These are phyloP conservation scores for Vitrella brassicaformis DNA, from an alignment of 73 alveolate genomes.

Conservation along the genomic window DNA sequence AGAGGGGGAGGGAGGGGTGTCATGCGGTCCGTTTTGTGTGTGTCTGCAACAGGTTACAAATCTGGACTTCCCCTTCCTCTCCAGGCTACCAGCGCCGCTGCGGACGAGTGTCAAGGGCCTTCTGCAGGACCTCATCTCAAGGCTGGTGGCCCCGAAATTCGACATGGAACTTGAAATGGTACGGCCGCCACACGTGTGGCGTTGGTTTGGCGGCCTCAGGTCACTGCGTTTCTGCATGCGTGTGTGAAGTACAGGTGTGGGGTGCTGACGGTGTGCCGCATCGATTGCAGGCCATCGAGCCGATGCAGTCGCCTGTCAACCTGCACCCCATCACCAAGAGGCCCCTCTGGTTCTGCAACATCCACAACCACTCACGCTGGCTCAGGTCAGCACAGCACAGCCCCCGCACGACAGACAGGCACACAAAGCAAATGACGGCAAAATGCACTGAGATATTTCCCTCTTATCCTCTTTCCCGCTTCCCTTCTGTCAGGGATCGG, in stretches of 20 bases:
- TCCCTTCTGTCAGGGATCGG: constrained; percentile 9
- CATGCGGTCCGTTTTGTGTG: background rate
- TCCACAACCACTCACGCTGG: constrained; percentile 37
- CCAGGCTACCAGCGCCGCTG: constrained; percentile 12
- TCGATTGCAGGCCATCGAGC: constrained; percentile 36
- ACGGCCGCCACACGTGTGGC: too few relatives aligned
- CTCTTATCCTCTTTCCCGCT: background rate
- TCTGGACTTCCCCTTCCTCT: constrained; percentile 25
- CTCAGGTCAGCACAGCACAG: too few relatives aligned
- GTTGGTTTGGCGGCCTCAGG: too few relatives aligned
- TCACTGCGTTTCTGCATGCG: too few relatives aligned
- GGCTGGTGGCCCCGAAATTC: constrained; percentile 16
- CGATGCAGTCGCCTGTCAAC: constrained; percentile 28
- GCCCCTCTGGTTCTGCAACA: constrained; percentile 36
- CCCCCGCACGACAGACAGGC: too few relatives aligned
- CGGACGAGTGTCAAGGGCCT: background rate
- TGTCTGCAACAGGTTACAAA: constrained; percentile 1
- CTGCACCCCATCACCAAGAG: constrained; percentile 21
- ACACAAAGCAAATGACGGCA: too few relatives aligned
- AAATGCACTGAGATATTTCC: too few relatives aligned
- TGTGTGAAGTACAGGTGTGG: too few relatives aligned
- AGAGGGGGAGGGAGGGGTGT: background rate
- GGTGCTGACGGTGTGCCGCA: constrained; percentile 21
- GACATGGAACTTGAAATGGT: constrained; percentile 39
- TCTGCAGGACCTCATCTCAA: constrained; percentile 13